Evolutionary conservation across 805 yeast genomes (phyloP).

Genomic region (Candida bentonensis): DNA sequence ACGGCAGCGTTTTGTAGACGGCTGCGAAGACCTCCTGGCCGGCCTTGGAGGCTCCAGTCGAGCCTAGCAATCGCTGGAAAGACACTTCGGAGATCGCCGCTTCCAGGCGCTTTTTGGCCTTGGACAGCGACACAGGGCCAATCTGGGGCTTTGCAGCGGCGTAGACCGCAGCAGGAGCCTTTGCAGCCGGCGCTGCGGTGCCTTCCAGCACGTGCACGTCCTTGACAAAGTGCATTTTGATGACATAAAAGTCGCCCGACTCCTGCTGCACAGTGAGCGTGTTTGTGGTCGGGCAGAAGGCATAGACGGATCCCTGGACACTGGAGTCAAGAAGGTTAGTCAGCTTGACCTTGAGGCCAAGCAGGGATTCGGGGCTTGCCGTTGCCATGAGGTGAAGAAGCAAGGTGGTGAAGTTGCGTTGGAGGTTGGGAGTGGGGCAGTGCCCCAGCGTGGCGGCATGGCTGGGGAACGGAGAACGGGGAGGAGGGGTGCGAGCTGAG

Average conservation of each 20-base stretch:
- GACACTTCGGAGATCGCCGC: conserved; percentile 13
- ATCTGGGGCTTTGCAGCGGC: conserved; percentile 17
- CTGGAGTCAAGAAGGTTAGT: conserved; percentile 44
- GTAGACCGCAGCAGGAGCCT: neutral
- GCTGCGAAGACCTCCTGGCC: conserved; percentile 33
- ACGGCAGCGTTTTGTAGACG: conserved; percentile 31
- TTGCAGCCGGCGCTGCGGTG: neutral
- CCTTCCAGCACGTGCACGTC: conserved; percentile 30
- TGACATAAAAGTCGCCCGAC: conserved; percentile 26
- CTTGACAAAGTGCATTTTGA: conserved; percentile 46
- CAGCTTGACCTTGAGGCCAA: conserved; percentile 30
- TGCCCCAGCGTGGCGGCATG: no score
- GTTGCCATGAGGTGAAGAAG: no score
- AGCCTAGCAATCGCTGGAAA: conserved; percentile 12
- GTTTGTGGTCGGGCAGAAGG: conserved; percentile 37
- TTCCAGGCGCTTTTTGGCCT: conserved; percentile 16
- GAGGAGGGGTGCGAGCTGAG: no score
- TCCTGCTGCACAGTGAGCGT: conserved; percentile 25
- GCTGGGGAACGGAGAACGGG: no score
- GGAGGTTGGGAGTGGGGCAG: no score
- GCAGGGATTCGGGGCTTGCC: neutral
- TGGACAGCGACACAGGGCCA: conserved; percentile 20
- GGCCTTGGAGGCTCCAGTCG: conserved; percentile 25
- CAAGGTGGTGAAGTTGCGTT: no score
- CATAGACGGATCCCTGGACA: conserved; percentile 48